Evolutionary conservation across 108 stramenopile genomes (phyloP), one percentile per base, ranked within the genome.

Genomic region (Cylindrotheca closterium): DNA sequence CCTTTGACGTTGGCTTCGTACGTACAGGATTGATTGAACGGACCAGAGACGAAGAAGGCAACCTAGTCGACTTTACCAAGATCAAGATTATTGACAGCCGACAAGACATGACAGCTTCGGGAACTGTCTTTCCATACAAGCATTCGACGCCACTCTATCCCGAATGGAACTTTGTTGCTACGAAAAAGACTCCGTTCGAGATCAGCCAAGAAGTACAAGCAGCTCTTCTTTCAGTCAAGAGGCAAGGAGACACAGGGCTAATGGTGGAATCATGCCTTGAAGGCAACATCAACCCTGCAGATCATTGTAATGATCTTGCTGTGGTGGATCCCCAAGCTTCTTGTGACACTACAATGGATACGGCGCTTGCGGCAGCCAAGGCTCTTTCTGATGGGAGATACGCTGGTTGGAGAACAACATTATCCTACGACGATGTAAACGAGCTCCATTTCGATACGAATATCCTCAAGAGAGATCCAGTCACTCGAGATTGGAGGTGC

Each of bases 1-100:
- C 54, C 3, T 78, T 71, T 33, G 77, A 78, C 32, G 71, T 69
- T 23, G 77, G 77, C 5, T 78, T 78, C 62, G 50, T 73, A 10
- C 66, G 67, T 42, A 73, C 77, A 8, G 68, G 60, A 46, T 57
- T 61, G 42, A 53, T 73, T 24, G 77, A 78, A 29, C 47, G 45
- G 1, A 63, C 61, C 31, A 63, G 30, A 17, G 63, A 68, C 27
- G 52, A 30, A 3, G 33, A 22, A 22, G 69, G 68, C 7, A 53
- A 61, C 10, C 52, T 54, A 12, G 61, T 45, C 47, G 59, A 30
- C 58, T 32, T 51, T 57, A 46, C 27, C 27, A 32, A 18, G 12
- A 3, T 57, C 27, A 19, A 33, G 27, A 31, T 50, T 31, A 19
- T 52, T 5, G 33, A 54, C 12, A 25, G 19, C 10, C 28, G 55